A percentile compares a stretch with the other conserved stretches of the same genome.
Conservation (phyloP, 768 basidiomycete genomes). For the Boletus tomentosulus region DNA sequence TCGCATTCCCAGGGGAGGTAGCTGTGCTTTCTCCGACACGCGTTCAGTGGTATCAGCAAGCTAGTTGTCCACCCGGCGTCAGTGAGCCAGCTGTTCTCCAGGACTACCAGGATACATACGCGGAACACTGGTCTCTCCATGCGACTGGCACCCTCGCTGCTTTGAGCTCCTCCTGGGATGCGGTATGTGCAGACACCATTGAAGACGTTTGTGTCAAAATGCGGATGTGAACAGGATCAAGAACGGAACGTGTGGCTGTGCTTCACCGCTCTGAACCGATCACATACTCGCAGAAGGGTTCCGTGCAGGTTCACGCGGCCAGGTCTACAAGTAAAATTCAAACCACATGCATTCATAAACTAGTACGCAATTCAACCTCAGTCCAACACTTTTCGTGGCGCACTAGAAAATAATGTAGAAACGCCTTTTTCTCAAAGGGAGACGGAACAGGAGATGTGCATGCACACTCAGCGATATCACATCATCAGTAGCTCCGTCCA, state of each 20-base stretch:
- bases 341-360: too few relatives aligned
- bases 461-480: too few relatives aligned
- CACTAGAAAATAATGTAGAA: too few relatives aligned
- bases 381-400: too few relatives aligned
- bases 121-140: constrained; percentile 89
- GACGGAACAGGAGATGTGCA: too few relatives aligned
- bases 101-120: constrained; percentile 50
- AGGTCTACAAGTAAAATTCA: too few relatives aligned
- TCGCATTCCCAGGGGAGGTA: constrained; percentile 95
- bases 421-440: too few relatives aligned
- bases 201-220: not conserved
- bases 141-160: constrained; percentile 67
- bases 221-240: not conserved
- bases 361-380: too few relatives aligned
- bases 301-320: too few relatives aligned
- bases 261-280: not conserved
- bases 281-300: too few relatives aligned
- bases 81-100: not conserved
- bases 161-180: constrained; percentile 82
- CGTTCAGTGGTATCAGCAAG: constrained; percentile 81
- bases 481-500: too few relatives aligned
- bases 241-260: constrained; percentile 20
- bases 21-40: constrained; percentile 70
- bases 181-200: constrained; percentile 74
- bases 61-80: constrained; percentile 35